Base-by-base conservation (phyloP, 805 yeast species). In the Yarrowia hollandica region DNA sequence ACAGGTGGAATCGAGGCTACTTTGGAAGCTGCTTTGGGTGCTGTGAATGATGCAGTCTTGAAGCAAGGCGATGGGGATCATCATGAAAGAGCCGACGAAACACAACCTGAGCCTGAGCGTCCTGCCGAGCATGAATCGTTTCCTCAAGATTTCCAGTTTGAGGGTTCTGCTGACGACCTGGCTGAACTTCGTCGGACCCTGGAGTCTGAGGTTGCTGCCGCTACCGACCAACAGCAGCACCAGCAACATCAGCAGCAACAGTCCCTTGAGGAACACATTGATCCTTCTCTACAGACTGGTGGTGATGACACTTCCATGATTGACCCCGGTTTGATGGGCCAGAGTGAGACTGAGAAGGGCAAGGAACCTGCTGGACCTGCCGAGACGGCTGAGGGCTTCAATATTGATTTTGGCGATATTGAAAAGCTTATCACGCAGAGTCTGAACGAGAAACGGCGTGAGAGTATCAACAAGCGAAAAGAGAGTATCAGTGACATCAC, bases 401-500 rank as follows among this genome's bases (percentile, higher is more conserved):
- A 37, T 14, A 33, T 52, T 21, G 58, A 52, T 19, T 52, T 52
- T 16, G 58, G 58, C 12, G 58, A 52, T 7, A 35, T 52, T 19
- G 58, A 52, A 14, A 52, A 52, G 19, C 33, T 52, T 21, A 52
- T 52, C 26, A 35, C 58, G 1, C 58, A 52, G 44, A 37, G 58
- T 37, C 44, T 35, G 16, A 37, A n/a, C 33, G 56, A 31, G 16
- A 33, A 31, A 9, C 58, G 58, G 14, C 42, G 58, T 2, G 58
- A 52, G 26, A 35, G 44, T 25, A n/a, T 52, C 30, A 19, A 21
- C 33, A 33, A 28, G 39, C 38, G 55, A 5, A 48, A 33, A 11
- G 55, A 48, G 39, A 48, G 55, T 33, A 31, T 48, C 55, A 48
- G 55, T 12, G 58, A 52, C 25, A 34, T 52, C 34, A 35, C 58